Conservation (phyloP, 192 early-diverging fungal genomes). For the Coemansia guatemalensis region DNA sequence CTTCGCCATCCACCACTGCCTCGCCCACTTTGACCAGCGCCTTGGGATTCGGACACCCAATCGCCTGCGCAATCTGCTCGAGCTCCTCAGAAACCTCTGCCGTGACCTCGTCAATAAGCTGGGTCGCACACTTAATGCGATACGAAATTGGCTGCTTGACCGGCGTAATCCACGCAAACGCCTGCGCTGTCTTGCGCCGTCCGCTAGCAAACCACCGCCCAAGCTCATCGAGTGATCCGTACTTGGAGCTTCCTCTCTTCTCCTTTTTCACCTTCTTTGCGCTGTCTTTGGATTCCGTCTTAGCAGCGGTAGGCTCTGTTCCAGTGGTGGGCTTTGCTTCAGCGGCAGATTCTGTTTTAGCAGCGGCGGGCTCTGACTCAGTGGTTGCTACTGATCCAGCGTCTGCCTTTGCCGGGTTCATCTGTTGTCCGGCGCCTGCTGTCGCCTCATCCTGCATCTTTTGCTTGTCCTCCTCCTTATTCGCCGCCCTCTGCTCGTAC, state of each 20-base stretch:
- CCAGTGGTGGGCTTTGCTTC: constrained; percentile 20
- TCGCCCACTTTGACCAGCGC: not conserved
- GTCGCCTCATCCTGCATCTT: too few relatives aligned
- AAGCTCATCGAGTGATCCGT: constrained; percentile 60
- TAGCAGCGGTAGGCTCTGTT: not conserved
- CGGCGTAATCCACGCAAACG: constrained; percentile 70
- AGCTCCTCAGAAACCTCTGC: not conserved
- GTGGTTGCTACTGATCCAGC: too few relatives aligned
- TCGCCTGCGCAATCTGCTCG: not conserved
- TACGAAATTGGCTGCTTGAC: constrained; percentile 6
- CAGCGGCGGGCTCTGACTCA: too few relatives aligned
- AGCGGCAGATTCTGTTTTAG: too few relatives aligned
- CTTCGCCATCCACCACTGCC: not conserved
- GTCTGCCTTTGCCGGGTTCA: too few relatives aligned
- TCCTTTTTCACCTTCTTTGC: constrained; percentile 12
- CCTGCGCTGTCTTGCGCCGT: constrained; percentile 77
- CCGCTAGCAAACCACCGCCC: constrained; percentile 76
- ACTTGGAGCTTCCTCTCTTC: constrained; percentile 6
- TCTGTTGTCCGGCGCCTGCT: too few relatives aligned
- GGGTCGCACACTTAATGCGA: not conserved
- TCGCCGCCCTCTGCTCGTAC: too few relatives aligned
- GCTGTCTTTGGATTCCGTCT: not conserved
- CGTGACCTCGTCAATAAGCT: constrained; percentile 47
- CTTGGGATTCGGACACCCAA: not conserved
- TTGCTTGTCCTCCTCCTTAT: too few relatives aligned